These are phyloP conservation scores for Phaeotremella skinneri DNA, from an alignment of 768 basidiomycete genomes.

Conservation along the genomic window DNA sequence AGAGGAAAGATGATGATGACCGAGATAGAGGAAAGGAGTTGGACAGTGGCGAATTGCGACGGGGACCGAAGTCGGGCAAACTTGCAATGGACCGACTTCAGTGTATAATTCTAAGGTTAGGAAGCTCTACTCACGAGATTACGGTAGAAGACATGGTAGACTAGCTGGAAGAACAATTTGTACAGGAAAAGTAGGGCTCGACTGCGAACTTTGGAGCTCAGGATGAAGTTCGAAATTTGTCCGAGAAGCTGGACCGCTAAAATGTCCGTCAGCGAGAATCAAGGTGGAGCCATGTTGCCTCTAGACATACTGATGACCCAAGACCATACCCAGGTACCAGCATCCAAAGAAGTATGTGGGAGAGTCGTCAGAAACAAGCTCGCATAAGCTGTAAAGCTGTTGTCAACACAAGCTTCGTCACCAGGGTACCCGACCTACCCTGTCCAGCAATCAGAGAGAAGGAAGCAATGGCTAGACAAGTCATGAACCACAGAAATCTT, in stretches of 20 bases:
- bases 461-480: constrained; percentile 51
- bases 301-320: constrained; percentile 51
- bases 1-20: constrained; percentile 53
- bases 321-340: constrained; percentile 54
- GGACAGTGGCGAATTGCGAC: constrained; percentile 52
- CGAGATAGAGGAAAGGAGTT: constrained; percentile 51
- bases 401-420: not conserved
- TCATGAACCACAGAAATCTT: constrained; percentile 56
- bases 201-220: constrained; percentile 52
- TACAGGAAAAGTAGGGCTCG: constrained; percentile 54
- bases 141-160: constrained; percentile 47
- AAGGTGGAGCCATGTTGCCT: too few relatives aligned
- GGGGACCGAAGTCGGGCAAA: constrained; percentile 53
- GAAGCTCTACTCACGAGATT: constrained; percentile 40
- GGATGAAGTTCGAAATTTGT: constrained; percentile 50
- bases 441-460: constrained; percentile 54
- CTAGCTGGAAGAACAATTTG: constrained; percentile 50
- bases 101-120: constrained; percentile 3
- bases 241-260: constrained; percentile 47
- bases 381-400: constrained; percentile 47
- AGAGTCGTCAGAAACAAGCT: constrained; percentile 53
- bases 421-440: constrained; percentile 29
- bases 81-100: too few relatives aligned
- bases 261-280: not conserved
- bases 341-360: constrained; percentile 54